Conservation (phyloP, 495 filamentous ascomycete species). For the Neurospora intermedia region DNA sequence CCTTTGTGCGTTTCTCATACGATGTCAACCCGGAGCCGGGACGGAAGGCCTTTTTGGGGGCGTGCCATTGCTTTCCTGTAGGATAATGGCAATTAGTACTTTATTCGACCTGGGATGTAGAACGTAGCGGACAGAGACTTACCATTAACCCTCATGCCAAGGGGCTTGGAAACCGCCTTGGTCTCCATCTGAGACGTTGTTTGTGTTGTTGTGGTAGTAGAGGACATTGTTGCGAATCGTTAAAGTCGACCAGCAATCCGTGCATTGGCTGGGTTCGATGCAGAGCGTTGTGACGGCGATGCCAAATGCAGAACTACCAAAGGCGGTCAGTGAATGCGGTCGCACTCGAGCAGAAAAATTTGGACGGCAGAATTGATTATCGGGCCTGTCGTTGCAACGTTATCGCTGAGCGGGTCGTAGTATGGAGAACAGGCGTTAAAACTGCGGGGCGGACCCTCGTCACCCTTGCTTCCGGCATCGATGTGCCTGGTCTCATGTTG, state of each 20-base stretch:
- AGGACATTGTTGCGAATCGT: slow-evolving; percentile 13
- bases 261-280: background rate
- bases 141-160: slow-evolving; percentile 61
- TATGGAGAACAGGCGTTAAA: background rate
- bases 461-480: background rate
- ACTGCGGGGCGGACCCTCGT: background rate
- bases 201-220: slow-evolving; percentile 1
- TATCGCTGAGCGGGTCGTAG: background rate
- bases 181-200: background rate
- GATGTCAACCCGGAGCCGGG: slow-evolving; percentile 64
- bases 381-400: background rate
- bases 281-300: background rate
- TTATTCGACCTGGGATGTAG: background rate
- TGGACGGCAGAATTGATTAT: slow-evolving; percentile 8
- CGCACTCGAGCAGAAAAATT: background rate
- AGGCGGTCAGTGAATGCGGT: slow-evolving; percentile 3
- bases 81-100: background rate
- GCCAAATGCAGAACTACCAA: background rate
- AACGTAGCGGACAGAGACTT: slow-evolving; percentile 3
- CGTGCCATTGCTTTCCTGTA: slow-evolving; percentile 93
- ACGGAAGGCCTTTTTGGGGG: slow-evolving; percentile 73
- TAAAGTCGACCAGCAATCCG: background rate
- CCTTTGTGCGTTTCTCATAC: slow-evolving; percentile 61
- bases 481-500: background rate
- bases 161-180: slow-evolving; percentile 17